phyloP scores from a whole-genome alignment of 768 basidiomycete species.

The Boletus vermiculosoides region DNA sequence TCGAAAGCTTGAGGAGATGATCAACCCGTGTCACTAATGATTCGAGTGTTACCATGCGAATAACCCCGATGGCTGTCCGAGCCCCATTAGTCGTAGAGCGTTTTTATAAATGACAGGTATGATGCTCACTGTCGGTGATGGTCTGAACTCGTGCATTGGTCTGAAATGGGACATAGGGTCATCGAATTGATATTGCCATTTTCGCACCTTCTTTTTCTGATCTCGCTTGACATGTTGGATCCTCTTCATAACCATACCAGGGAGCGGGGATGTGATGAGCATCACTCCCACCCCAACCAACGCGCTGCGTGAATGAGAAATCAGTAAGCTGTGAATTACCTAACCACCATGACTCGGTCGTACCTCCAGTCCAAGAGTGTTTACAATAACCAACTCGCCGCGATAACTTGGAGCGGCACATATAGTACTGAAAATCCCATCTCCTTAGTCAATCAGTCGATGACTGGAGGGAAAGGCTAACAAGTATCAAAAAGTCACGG shows the following conservation, averaged over 20 bases:
- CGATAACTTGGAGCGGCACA: neutral
- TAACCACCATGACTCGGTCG: neutral
- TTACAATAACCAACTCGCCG: neutral
- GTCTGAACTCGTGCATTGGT: constrained; percentile 1
- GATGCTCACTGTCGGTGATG: neutral
- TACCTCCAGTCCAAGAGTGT: constrained; percentile 5
- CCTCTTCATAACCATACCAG: neutral
- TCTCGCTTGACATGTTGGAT: neutral
- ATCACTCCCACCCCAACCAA: constrained; percentile 1
- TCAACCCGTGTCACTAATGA: neutral
- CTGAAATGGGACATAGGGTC: neutral
- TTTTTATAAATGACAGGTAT: neutral
- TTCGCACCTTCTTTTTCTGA: constrained; percentile 2
- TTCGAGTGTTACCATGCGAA: constrained; percentile 1
- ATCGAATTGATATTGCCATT: no score
- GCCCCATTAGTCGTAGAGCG: neutral
- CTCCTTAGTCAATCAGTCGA: neutral
- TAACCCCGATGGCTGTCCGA: neutral
- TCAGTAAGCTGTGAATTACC: neutral
- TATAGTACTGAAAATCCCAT: neutral
- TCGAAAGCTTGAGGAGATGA: neutral
- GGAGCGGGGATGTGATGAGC: neutral
- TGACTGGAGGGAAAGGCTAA: neutral
- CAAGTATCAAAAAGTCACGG: constrained; percentile 3
- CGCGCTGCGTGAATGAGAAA: neutral